Conservation (phyloP, 345 rosid genomes). For the Heritiera fomes region DNA sequence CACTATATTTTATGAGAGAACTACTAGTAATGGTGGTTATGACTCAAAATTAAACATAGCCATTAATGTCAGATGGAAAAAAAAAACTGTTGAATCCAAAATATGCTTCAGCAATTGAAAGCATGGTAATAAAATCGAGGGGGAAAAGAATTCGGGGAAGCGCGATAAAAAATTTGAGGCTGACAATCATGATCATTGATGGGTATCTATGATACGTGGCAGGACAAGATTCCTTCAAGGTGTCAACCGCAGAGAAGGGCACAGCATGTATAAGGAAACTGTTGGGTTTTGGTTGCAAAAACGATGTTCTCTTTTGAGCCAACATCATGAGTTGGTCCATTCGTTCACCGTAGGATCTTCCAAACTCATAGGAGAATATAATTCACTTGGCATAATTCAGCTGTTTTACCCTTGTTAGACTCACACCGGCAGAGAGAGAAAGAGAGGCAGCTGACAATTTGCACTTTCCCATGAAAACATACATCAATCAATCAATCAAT, state of each 20-base stretch:
- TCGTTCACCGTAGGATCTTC: slow-evolving; percentile 48
- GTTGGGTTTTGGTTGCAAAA: not conserved
- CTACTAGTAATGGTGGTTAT: no score
- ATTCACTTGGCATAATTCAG: slow-evolving; percentile 9
- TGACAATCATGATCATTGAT: not conserved
- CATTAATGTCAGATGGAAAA: no score
- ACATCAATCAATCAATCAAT: slow-evolving; percentile 21
- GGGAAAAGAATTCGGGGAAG: not conserved
- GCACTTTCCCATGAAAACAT: slow-evolving; percentile 30
- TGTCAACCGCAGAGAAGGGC: slow-evolving; percentile 5
- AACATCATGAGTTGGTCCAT: slow-evolving; percentile 32
- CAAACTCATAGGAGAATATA: slow-evolving; percentile 60
- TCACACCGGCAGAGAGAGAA: not conserved
- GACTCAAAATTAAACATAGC: no score
- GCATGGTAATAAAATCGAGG: not conserved
- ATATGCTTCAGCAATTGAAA: not conserved
- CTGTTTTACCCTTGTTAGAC: not conserved
- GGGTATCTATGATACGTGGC: slow-evolving; percentile 17
- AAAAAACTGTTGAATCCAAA: not conserved
- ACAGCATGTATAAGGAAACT: not conserved
- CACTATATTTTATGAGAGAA: no score
- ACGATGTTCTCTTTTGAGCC: slow-evolving; percentile 24
- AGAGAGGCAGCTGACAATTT: slow-evolving; percentile 32
- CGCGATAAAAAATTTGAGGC: not conserved
- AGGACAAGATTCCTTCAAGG: not conserved